Conservation (phyloP, 352 stramenopile genomes). For the Phytopythium litorale region DNA sequence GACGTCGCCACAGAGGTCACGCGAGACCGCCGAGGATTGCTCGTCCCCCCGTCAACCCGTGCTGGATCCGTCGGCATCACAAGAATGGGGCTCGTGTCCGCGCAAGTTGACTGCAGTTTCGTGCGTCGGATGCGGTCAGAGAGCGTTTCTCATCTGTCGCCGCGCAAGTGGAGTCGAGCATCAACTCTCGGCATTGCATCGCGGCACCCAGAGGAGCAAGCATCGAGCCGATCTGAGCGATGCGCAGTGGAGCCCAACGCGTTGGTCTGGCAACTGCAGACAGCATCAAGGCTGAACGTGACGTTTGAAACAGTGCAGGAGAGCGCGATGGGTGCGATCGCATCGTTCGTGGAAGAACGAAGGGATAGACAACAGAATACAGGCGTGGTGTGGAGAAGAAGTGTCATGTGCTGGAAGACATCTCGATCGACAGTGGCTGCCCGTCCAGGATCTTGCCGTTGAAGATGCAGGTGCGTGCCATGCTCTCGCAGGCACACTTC, state of each 20-base stretch:
- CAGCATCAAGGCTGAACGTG: too few species aligned
- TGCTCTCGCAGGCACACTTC: too few species aligned
- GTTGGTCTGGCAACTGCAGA: background rate
- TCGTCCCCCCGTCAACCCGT: background rate
- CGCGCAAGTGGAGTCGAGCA: background rate
- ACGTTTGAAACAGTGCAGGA: too few species aligned
- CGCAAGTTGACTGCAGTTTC: background rate
- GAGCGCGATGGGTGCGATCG: too few species aligned
- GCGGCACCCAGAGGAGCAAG: background rate
- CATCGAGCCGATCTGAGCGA: background rate
- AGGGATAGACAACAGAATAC: too few species aligned
- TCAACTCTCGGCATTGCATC: background rate
- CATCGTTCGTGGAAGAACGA: too few species aligned
- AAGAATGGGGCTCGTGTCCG: background rate
- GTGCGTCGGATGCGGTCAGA: background rate
- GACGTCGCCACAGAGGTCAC: background rate
- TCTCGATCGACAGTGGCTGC: too few species aligned
- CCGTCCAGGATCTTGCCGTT: too few species aligned
- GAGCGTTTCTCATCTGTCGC: background rate
- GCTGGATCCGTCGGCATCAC: background rate
- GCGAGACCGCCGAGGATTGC: background rate
- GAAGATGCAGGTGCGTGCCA: too few species aligned
- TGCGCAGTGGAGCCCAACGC: background rate
- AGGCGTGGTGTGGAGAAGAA: too few species aligned
- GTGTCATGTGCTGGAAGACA: too few species aligned